These are phyloP conservation scores for Colletotrichum neosansevieriae DNA, from an alignment of 2,329 filamentous ascomycete genomes.

Conservation along the genomic window DNA sequence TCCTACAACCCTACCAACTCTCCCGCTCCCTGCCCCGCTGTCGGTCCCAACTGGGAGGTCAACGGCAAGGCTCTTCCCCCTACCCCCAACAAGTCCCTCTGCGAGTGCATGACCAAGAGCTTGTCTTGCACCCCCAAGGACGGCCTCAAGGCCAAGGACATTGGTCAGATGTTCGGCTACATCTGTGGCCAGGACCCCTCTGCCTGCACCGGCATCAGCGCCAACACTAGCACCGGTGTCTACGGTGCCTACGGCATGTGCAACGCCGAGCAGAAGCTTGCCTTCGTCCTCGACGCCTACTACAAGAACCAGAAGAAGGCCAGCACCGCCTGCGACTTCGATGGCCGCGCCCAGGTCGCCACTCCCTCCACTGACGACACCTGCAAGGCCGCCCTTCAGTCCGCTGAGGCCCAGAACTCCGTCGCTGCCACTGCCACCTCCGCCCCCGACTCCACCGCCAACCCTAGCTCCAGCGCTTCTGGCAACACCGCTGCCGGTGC, in stretches of 20 bases:
- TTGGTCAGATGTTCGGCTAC: slow-evolving; percentile 77
- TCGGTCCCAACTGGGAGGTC: slow-evolving; percentile 76
- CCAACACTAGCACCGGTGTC: slow-evolving; percentile 73
- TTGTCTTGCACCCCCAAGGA: slow-evolving; percentile 77
- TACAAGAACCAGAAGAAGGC: slow-evolving; percentile 68
- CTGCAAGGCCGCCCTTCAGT: slow-evolving; percentile 70
- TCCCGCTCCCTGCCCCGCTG: slow-evolving; percentile 77
- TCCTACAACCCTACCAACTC: slow-evolving; percentile 82
- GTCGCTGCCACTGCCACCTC: slow-evolving; percentile 60
- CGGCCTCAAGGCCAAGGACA: slow-evolving; percentile 68
- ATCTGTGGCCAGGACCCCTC: slow-evolving; percentile 72
- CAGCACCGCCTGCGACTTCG: slow-evolving; percentile 76
- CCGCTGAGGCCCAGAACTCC: slow-evolving; percentile 70
- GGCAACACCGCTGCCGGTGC: slow-evolving; percentile 42
- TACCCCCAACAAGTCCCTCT: slow-evolving; percentile 81
- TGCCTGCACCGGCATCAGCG: slow-evolving; percentile 76
- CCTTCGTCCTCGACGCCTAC: slow-evolving; percentile 80
- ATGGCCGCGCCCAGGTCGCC: slow-evolving; percentile 72
- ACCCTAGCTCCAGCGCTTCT: slow-evolving; percentile 32
- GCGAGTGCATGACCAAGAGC: slow-evolving; percentile 85
- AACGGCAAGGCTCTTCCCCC: slow-evolving; percentile 78
- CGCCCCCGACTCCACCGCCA: slow-evolving; percentile 49
- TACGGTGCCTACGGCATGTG: slow-evolving; percentile 88
- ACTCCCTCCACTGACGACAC: slow-evolving; percentile 58
- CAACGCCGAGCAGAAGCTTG: slow-evolving; percentile 75